A percentile compares a stretch with the other conserved stretches of the same genome.
Conservation (phyloP, 1,284 basidiomycete genomes). For the Boletus semigastroideus region DNA sequence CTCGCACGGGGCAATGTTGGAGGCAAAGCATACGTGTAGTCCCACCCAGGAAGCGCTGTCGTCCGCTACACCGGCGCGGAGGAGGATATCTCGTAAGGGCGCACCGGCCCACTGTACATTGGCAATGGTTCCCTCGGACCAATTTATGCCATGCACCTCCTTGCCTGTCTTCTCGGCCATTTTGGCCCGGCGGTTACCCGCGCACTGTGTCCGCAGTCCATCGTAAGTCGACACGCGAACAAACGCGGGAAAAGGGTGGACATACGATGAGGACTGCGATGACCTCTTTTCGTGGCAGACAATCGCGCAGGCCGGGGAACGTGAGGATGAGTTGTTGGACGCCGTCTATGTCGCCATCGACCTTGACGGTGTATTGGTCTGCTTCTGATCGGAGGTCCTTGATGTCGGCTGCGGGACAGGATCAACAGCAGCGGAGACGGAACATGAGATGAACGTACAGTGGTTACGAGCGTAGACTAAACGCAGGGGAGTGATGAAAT, state of each 20-base stretch:
- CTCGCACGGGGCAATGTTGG: slow-evolving; percentile 59
- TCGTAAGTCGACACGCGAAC: not conserved
- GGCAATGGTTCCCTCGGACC: slow-evolving; percentile 62
- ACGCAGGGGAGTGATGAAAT: slow-evolving; percentile 24
- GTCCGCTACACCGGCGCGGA: slow-evolving; percentile 40
- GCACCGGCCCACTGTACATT: slow-evolving; percentile 65
- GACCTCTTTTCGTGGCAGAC: slow-evolving; percentile 45
- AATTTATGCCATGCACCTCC: slow-evolving; percentile 45
- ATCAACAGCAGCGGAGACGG: not conserved
- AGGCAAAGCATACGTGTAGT: slow-evolving; percentile 59
- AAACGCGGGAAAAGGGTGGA: not conserved
- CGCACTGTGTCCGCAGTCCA: slow-evolving; percentile 52
- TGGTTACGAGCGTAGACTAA: slow-evolving; percentile 32
- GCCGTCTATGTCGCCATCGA: slow-evolving; percentile 23
- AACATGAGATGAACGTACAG: slow-evolving; percentile 20
- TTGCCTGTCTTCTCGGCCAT: slow-evolving; percentile 59
- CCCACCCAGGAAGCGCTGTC: slow-evolving; percentile 27
- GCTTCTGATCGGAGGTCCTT: slow-evolving; percentile 20
- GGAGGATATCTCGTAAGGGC: slow-evolving; percentile 53
- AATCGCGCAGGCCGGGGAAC: slow-evolving; percentile 38
- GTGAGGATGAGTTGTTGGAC: slow-evolving; percentile 18
- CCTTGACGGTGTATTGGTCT: slow-evolving; percentile 21
- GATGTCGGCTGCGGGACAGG: slow-evolving; percentile 23
- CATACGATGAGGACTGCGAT: slow-evolving; percentile 60
- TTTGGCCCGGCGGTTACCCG: slow-evolving; percentile 64